Evolutionary conservation across 257 asterid species (phyloP).

Genomic region (Lithospermum erythrorhizon): DNA sequence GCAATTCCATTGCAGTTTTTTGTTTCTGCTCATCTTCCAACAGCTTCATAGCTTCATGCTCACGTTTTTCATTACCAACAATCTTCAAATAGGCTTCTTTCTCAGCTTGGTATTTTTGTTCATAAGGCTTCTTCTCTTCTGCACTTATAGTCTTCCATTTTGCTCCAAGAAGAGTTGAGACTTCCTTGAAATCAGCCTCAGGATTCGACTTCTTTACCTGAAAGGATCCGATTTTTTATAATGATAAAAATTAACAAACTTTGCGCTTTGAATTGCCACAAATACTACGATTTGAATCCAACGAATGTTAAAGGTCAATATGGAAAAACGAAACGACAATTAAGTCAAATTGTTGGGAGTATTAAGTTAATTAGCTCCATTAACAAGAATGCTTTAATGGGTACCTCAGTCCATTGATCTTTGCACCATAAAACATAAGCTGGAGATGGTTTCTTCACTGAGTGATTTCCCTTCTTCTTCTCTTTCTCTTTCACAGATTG

Average conservation of each 20-base stretch:
- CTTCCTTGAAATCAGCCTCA: slow-evolving; percentile 67
- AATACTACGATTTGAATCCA: too few relatives aligned
- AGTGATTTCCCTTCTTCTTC: slow-evolving; percentile 39
- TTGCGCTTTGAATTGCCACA: too few relatives aligned
- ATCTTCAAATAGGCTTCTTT: slow-evolving; percentile 67
- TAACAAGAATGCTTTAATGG: background rate
- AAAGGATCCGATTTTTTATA: slow-evolving; percentile 1
- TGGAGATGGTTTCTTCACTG: slow-evolving; percentile 64
- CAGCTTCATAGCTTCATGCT: slow-evolving; percentile 72
- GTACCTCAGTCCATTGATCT: slow-evolving; percentile 82
- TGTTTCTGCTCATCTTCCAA: slow-evolving; percentile 86
- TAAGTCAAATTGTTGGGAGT: too few relatives aligned
- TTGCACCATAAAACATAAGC: slow-evolving; percentile 77
- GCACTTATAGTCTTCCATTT: slow-evolving; percentile 69
- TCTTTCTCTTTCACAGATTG: slow-evolving; percentile 32
- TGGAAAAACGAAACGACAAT: too few relatives aligned
- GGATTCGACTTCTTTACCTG: slow-evolving; percentile 71
- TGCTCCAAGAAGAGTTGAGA: slow-evolving; percentile 46
- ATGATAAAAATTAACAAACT: too few relatives aligned
- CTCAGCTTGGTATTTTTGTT: slow-evolving; percentile 67
- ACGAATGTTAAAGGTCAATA: too few relatives aligned
- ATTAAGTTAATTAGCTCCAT: background rate
- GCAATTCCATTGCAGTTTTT: slow-evolving; percentile 80
- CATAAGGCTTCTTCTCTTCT: slow-evolving; percentile 83
- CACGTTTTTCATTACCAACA: slow-evolving; percentile 64